Base-by-base conservation (phyloP, 2,329 filamentous ascomycete species). In the Dactylellina cionopaga region DNA sequence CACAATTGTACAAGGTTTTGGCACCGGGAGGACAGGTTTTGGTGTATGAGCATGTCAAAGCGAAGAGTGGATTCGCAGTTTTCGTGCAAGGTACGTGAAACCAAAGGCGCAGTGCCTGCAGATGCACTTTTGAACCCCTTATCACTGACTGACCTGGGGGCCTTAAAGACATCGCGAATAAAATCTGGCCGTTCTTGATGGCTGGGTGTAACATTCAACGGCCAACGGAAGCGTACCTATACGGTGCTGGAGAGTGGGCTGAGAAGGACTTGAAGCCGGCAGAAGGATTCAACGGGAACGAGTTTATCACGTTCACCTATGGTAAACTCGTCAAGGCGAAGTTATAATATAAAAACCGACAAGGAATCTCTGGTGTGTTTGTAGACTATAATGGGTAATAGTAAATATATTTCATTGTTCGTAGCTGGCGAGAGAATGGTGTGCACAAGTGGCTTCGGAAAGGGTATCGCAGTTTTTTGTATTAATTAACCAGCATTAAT, bases 11-110 rank as follows among this genome's bases (percentile, higher is more conserved):
- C 76, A 75, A 75, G 0, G 76, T 87, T 69, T 76, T 87, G 37
- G 84, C 83, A 69, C 85, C 85, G 0, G 85, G 86, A 1, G 86
- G 86, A 0, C 79, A 84, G 60, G 77, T 87, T 79, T 78, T 87
- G 15, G 79, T 87, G 24, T 83, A 82, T 55, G 86, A 87, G 77
- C 86, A 88, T 79, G 83, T 86, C 10, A 86, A 85, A 78, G 54
- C 80, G 78, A n/a, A 79, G 79, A 43, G 81, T 33, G 10, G 83
- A 9, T 5, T 82, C 10, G 83, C 81, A n/a, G 77, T 83, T 17
- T 9, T 80, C 13, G 76, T 83, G 75, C 85, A 87, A 78, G 74
- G 79, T 9, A 71, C 84, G 10, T 85, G 82, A n/a, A n/a, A n/a
- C n/a, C n/a, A n/a, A n/a, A n/a, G n/a, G n/a, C n/a, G n/a, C n/a